phyloP scores from a whole-genome alignment of 106 monocot genomes.

The Acorus gramineus region DNA sequence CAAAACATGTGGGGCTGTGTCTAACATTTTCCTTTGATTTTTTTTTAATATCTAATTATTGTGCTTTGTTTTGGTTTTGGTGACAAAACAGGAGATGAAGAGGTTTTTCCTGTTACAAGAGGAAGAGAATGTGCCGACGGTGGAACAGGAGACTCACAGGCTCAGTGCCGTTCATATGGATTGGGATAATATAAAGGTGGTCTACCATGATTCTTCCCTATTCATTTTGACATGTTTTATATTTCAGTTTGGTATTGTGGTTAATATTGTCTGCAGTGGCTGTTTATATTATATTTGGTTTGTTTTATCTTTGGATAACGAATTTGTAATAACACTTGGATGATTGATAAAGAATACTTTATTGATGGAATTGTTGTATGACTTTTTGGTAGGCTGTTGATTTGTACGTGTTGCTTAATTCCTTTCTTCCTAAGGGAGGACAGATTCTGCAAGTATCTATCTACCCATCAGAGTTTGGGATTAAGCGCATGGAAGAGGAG shows the following conservation, averaged over 20 bases:
- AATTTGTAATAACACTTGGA: too few relatives aligned
- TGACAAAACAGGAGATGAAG: conserved; percentile 33
- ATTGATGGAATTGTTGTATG: not conserved
- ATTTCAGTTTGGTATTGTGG: conserved; percentile 4
- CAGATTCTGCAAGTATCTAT: conserved; percentile 53
- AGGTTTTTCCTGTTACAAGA: too few relatives aligned
- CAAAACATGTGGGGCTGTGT: too few relatives aligned
- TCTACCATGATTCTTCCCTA: not conserved
- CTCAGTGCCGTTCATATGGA: conserved; percentile 93
- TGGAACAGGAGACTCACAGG: conserved; percentile 59
- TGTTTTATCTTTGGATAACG: too few relatives aligned
- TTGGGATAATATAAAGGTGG: conserved; percentile 91
- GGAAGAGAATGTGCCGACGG: conserved; percentile 48
- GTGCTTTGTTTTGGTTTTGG: conserved; percentile 47
- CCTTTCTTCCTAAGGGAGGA: conserved; percentile 84
- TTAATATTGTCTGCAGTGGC: too few relatives aligned
- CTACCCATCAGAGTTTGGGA: conserved; percentile 88
- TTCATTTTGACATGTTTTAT: not conserved
- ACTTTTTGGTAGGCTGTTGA: conserved; percentile 61
- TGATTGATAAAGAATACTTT: too few relatives aligned
- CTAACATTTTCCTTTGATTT: not conserved
- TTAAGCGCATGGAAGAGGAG: conserved; percentile 82
- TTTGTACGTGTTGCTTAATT: conserved; percentile 79
- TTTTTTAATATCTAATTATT: conserved; percentile 10
- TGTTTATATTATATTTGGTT: too few relatives aligned